Percentiles rank a stretch among this genome's conserved stretches.
phyloP scores from a whole-genome alignment of 352 stramenopile genomes.

The Salisapilia sapeloensis region DNA sequence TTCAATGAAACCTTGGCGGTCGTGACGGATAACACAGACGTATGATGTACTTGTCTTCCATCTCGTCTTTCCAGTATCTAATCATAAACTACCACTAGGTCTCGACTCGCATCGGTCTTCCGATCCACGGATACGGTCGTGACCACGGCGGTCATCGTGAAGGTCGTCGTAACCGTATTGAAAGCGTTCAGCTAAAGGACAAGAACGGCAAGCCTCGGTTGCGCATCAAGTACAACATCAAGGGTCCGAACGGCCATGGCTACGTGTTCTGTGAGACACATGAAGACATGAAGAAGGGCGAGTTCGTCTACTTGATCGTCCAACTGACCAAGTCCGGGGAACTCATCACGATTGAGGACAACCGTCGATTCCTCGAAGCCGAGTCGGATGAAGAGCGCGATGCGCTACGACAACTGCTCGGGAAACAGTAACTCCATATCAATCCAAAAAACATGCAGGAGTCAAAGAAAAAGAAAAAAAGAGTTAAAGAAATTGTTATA shows the following conservation, averaged over 20 bases:
- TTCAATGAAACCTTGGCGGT: constrained; percentile 65
- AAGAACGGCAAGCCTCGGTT: constrained; percentile 75
- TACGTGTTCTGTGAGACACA: constrained; percentile 89
- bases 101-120: constrained; percentile 70
- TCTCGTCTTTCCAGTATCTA: constrained; percentile 1
- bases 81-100: too few species aligned
- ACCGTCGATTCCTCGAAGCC: constrained; percentile 72
- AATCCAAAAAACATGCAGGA: too few species aligned
- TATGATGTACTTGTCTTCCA: constrained; percentile 2
- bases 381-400: constrained; percentile 66
- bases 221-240: constrained; percentile 90
- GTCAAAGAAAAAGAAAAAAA: too few species aligned
- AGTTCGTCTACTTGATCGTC: constrained; percentile 92
- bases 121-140: constrained; percentile 86
- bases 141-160: constrained; percentile 88
- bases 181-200: constrained; percentile 85
- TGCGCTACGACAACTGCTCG: constrained; percentile 51
- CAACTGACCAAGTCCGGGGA: constrained; percentile 85
- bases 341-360: constrained; percentile 87
- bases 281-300: constrained; percentile 83
- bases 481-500: too few species aligned
- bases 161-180: constrained; percentile 89
- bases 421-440: constrained; percentile 27
- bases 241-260: constrained; percentile 80
- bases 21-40: constrained; percentile 55